phyloP scores from a whole-genome alignment of 2,329 filamentous ascomycete genomes.

The Pseudogymnoascus sp. region DNA sequence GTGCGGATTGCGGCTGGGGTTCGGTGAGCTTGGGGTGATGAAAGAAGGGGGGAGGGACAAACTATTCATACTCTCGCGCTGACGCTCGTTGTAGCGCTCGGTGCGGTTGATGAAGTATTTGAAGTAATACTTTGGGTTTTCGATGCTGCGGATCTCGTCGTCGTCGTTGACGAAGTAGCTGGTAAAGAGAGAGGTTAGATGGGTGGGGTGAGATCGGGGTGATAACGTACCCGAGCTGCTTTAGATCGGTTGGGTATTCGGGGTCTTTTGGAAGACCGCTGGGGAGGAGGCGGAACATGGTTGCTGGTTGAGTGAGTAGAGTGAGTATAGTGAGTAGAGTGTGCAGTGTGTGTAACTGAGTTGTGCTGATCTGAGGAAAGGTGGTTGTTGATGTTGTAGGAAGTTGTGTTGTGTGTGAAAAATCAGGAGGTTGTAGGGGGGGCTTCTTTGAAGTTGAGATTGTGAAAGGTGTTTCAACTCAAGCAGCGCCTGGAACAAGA shows the following conservation, averaged over 20 bases:
- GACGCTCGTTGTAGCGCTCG: conserved; percentile 66
- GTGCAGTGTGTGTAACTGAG: neutral
- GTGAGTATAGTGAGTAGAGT: neutral
- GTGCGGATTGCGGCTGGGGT: conserved; percentile 50
- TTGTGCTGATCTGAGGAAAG: neutral
- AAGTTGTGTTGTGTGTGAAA: neutral
- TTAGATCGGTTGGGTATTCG: conserved; percentile 54
- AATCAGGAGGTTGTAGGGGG: neutral
- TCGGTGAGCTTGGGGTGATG: conserved; percentile 6
- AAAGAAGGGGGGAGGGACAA: conserved; percentile 23
- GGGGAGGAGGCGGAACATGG: conserved; percentile 69
- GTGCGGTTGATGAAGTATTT: conserved; percentile 66
- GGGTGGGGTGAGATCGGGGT: neutral
- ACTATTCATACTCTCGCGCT: conserved; percentile 69
- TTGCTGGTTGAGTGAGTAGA: neutral
- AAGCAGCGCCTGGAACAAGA: neutral
- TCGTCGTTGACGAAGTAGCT: conserved; percentile 73
- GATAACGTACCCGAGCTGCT: conserved; percentile 58
- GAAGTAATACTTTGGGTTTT: conserved; percentile 60
- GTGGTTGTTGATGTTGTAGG: neutral
- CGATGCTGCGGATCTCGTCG: conserved; percentile 65
- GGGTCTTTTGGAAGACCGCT: conserved; percentile 63
- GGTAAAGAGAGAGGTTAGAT: neutral
- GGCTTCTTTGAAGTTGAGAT: neutral
- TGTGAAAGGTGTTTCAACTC: neutral